A percentile compares a stretch with the other conserved stretches of the same genome.
These are phyloP conservation scores for Ogataea allantospora DNA, from an alignment of 805 yeast genomes.

Conservation along the genomic window DNA sequence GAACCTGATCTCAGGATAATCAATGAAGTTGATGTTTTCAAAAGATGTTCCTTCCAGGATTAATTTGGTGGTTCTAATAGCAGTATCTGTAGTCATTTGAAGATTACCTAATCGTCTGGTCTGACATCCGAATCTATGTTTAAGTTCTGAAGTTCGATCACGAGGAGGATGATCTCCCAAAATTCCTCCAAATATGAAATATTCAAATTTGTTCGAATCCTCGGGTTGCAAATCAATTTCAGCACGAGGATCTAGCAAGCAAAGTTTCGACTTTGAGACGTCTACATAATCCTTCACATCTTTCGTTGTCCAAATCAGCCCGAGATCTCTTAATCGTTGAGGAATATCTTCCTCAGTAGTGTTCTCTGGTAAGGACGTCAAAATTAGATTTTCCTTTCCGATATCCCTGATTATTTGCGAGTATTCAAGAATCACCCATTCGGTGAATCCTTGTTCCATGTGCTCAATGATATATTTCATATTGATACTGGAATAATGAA, in stretches of 20 bases:
- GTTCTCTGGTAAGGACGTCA: slow-evolving; percentile 70
- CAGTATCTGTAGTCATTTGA: slow-evolving; percentile 98
- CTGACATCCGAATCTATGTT: slow-evolving; percentile 74
- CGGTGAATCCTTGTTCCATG: slow-evolving; percentile 96
- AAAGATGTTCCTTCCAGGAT: slow-evolving; percentile 64
- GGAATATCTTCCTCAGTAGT: slow-evolving; percentile 70
- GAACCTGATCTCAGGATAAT: slow-evolving; percentile 91
- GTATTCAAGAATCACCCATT: slow-evolving; percentile 92
- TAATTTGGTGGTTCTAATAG: slow-evolving; percentile 84
- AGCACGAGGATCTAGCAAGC: slow-evolving; percentile 90
- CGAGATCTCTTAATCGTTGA: slow-evolving; percentile 49
- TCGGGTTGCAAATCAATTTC: slow-evolving; percentile 65
- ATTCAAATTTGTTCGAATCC: slow-evolving; percentile 68
- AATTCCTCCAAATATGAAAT: slow-evolving; percentile 94
- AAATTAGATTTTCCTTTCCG: slow-evolving; percentile 69
- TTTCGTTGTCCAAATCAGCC: slow-evolving; percentile 77
- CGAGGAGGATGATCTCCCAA: slow-evolving; percentile 91
- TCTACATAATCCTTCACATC: slow-evolving; percentile 61
- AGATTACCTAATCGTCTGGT: slow-evolving; percentile 84
- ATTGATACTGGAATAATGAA: not conserved
- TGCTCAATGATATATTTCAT: slow-evolving; percentile 96
- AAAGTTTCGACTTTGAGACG: slow-evolving; percentile 51
- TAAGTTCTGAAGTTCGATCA: slow-evolving; percentile 88
- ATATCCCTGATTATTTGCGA: slow-evolving; percentile 78
- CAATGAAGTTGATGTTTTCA: slow-evolving; percentile 78